phyloP scores from a whole-genome alignment of 2,329 filamentous ascomycete genomes.

The Colletotrichum sp. region DNA sequence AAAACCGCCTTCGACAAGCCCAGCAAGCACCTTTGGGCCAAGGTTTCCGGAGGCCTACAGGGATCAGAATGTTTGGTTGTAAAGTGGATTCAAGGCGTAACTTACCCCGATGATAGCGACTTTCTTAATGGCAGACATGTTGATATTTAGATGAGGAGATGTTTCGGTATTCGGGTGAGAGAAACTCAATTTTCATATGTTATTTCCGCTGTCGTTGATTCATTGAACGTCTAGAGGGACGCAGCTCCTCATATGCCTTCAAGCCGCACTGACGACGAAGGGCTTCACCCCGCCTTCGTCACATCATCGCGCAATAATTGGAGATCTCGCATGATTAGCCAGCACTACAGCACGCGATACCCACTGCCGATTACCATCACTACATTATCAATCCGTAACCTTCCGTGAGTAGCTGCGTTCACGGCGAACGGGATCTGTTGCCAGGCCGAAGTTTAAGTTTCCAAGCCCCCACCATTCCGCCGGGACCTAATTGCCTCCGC shows the following conservation, averaged over 20 bases:
- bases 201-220: not conserved
- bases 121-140: slow-evolving; percentile 33
- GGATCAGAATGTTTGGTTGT: not conserved
- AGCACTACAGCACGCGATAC: not conserved
- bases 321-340: not conserved
- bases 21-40: slow-evolving; percentile 31
- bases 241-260: not conserved
- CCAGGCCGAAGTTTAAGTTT: not conserved
- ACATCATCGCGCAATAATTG: slow-evolving; percentile 6
- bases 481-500: not conserved
- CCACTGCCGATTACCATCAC: not conserved
- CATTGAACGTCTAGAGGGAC: not conserved
- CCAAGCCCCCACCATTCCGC: not conserved
- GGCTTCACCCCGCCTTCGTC: not conserved
- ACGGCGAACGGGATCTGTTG: not conserved
- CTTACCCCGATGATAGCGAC: slow-evolving; percentile 41
- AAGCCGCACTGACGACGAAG: not conserved
- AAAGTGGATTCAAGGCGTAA: not conserved
- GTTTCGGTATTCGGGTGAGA: not conserved
- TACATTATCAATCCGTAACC: not conserved
- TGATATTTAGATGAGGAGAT: not conserved
- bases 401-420: not conserved
- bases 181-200: not conserved
- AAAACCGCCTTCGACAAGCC: slow-evolving; percentile 43
- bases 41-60: slow-evolving; percentile 36